Conservation (phyloP, 2,329 filamentous ascomycete genomes). For the Colletotrichum gloeosporioides region DNA sequence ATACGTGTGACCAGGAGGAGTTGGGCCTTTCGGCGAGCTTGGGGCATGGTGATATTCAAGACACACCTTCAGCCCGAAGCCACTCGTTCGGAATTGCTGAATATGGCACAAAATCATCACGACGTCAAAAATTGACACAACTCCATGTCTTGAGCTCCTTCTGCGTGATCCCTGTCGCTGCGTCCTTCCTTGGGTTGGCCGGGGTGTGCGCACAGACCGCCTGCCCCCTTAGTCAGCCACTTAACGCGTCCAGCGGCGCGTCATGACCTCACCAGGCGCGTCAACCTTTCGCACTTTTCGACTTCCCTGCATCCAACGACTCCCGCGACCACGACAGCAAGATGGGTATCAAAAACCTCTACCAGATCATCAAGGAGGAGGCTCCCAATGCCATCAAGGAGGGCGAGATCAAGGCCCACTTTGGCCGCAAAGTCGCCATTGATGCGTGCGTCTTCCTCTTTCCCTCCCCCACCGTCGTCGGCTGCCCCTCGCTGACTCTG, state of each 20-base stretch:
- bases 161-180: neutral
- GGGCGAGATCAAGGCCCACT: slow-evolving; percentile 98
- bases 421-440: slow-evolving; percentile 97
- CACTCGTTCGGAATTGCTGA: neutral
- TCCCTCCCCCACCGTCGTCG: neutral
- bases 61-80: too few species aligned
- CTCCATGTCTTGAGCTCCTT: neutral
- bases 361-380: slow-evolving; percentile 86
- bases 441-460: slow-evolving; percentile 58
- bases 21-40: too few species aligned
- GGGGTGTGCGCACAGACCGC: neutral
- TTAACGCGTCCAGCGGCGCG: neutral
- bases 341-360: slow-evolving; percentile 76
- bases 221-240: neutral
- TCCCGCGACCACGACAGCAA: slow-evolving; percentile 23
- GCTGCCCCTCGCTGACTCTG: slow-evolving; percentile 8
- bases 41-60: too few species aligned
- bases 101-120: neutral
- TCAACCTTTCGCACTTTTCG: neutral
- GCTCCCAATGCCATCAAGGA: slow-evolving; percentile 95
- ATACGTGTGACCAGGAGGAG: neutral
- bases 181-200: neutral
- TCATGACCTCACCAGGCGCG: neutral
- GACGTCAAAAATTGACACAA: neutral
- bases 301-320: neutral